Base-by-base conservation (phyloP, 352 stramenopile species). In the Globisporangium barbulae region DNA sequence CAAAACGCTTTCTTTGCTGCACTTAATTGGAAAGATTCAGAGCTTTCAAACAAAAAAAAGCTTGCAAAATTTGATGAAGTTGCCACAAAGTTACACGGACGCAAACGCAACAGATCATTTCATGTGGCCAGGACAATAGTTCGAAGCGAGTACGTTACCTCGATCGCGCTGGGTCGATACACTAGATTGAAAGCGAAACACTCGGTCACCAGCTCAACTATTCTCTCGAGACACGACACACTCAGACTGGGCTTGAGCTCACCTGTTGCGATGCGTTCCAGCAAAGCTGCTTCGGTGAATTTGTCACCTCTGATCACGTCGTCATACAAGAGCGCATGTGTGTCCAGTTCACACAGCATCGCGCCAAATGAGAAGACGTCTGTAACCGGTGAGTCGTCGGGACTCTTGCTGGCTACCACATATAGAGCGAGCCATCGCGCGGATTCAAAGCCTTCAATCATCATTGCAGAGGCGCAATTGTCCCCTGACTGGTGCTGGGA, bases 341-440 rank as follows among this genome's bases (percentile, higher is more conserved):
- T 79, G 47, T 79, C 73, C 19, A 85, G 49, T 55, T 85, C 76
- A 4, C 71, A 80, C 45, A 84, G 21, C 15, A 80, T 19, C 12
- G 75, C 70, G 25, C 70, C 73, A 53, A 78, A 80, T 22, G 65
- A 70, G 57, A 73, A 81, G 31, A 53, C 17, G 12, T 53, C 47
- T 12, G 22, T 13, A 5, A 22, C 47, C 6, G 47, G 12, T 21
- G 47, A n/a, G 4, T 3, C n/a, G 2, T 31, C 22, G 6, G 3
- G 5, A 3, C 5, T 53, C 21, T 0, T 21, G 7, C 7, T 9
- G 9, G 45, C 7, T 21, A 53, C 19, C 3, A 17, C 19, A 8
- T 53, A 21, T 33, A 21, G 25, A 13, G 21, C 25, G 47, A 53
- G 21, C 47, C 47, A 53, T 30, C 12, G 47, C 19, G 2, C 3